Percentiles rank a stretch among this genome's conserved stretches.
These are phyloP conservation scores for Peronospora farinosa DNA, from an alignment of 352 stramenopile species.

Conservation along the genomic window DNA sequence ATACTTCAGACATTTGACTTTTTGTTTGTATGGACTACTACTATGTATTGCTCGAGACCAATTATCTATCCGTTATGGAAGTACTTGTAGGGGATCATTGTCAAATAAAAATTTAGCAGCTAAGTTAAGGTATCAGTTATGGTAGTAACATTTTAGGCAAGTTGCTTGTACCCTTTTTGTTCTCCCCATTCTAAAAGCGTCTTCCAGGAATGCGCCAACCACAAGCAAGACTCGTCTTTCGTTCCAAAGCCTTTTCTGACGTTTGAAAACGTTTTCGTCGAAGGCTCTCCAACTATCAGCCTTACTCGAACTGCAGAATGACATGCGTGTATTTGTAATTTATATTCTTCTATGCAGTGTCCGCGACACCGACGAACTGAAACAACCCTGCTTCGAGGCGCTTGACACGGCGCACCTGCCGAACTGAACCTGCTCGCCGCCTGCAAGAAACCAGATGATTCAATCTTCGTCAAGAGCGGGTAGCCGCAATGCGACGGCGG, in stretches of 20 bases:
- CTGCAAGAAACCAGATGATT: conserved; percentile 17
- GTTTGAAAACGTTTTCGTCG: background rate
- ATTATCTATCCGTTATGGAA: no score
- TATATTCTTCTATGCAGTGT: background rate
- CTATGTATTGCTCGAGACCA: no score
- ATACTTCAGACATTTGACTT: no score
- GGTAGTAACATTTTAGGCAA: no score
- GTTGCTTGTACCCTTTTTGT: background rate
- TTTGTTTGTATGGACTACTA: no score
- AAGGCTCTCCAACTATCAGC: background rate
- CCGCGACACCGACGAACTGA: background rate
- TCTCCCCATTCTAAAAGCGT: no score
- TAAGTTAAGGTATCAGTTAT: no score
- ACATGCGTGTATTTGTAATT: background rate
- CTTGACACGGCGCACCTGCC: conserved; percentile 17
- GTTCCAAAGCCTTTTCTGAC: background rate
- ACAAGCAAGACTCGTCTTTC: conserved; percentile 9
- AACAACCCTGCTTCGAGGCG: background rate
- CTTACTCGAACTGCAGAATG: background rate
- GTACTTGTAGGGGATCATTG: no score
- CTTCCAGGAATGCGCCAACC: conserved; percentile 18
- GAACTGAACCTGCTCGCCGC: conserved; percentile 32
- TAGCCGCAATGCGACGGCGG: conserved; percentile 7
- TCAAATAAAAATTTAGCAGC: no score
- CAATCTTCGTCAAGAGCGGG: conserved; percentile 6